Evolutionary conservation across 2,329 filamentous ascomycete genomes (phyloP).

Genomic region (Tolypocladium inflatum): DNA sequence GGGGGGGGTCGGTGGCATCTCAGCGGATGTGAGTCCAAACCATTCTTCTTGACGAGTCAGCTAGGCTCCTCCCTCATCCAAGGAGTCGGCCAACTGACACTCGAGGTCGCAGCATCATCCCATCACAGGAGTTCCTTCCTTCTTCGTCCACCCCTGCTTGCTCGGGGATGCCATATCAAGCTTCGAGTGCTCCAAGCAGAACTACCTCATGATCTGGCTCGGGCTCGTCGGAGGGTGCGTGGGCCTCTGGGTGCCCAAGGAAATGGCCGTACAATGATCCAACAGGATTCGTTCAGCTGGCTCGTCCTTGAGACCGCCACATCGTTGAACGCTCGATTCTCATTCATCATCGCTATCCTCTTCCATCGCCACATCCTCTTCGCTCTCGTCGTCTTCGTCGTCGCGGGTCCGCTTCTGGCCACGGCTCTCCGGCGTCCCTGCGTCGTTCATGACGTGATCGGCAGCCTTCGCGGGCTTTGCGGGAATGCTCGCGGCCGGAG

Average conservation of each 20-base stretch:
- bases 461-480: constrained; percentile 37
- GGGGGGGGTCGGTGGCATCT: constrained; percentile 64
- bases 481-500: constrained; percentile 30
- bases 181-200: constrained; percentile 50
- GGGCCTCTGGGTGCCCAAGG: constrained; percentile 66
- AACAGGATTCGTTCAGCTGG: constrained; percentile 3
- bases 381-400: constrained; percentile 57
- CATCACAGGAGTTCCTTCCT: constrained; percentile 64
- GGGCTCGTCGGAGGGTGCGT: constrained; percentile 77
- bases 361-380: constrained; percentile 59
- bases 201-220: constrained; percentile 82
- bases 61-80: constrained; percentile 13
- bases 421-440: constrained; percentile 42
- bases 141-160: constrained; percentile 89
- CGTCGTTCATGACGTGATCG: constrained; percentile 41
- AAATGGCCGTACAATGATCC: constrained; percentile 42
- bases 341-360: constrained; percentile 66
- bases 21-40: constrained; percentile 56
- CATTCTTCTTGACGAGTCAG: constrained; percentile 8
- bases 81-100: constrained; percentile 23
- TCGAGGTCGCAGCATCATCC: constrained; percentile 65
- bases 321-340: constrained; percentile 6
- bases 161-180: constrained; percentile 70
- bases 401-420: constrained; percentile 64
- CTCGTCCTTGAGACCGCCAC: neutral